Percentiles rank a stretch among this genome's conserved stretches.
phyloP scores from a whole-genome alignment of 306 rosid species.

The Begonia loranthoides region DNA sequence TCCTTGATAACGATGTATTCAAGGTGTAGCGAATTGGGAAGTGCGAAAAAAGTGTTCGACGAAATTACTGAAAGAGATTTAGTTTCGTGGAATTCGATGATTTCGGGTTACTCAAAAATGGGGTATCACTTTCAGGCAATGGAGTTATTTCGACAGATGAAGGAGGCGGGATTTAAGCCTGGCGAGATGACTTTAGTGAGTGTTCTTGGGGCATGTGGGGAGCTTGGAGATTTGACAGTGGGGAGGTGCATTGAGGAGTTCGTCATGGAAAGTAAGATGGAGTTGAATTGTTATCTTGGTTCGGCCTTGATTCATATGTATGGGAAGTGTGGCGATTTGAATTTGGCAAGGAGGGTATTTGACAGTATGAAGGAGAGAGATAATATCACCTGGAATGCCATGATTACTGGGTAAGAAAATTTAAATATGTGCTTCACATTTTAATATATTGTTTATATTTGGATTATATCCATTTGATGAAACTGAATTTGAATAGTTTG shows the following conservation, averaged over 20 bases:
- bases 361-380: constrained; percentile 47
- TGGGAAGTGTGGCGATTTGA: constrained; percentile 66
- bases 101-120: constrained; percentile 62
- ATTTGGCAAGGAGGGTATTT: constrained; percentile 57
- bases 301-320: constrained; percentile 79
- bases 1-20: constrained; percentile 63
- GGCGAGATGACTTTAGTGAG: constrained; percentile 69
- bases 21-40: constrained; percentile 27
- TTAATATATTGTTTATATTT: not conserved
- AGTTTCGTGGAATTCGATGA: constrained; percentile 88
- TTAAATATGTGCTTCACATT: constrained; percentile 3
- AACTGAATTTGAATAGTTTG: not conserved
- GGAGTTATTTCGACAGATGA: constrained; percentile 47
- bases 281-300: constrained; percentile 51
- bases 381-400: constrained; percentile 74
- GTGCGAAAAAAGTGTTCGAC: constrained; percentile 67
- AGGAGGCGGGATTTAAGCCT: constrained; percentile 45
- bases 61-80: constrained; percentile 50
- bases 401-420: constrained; percentile 59
- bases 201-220: constrained; percentile 75
- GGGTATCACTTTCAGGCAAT: constrained; percentile 50
- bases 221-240: constrained; percentile 52
- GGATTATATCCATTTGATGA: not conserved
- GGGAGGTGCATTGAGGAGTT: constrained; percentile 72
- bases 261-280: constrained; percentile 28